Evolutionary conservation across 2,329 filamentous ascomycete genomes (phyloP).

Genomic region (Monosporascus ibericus): DNA sequence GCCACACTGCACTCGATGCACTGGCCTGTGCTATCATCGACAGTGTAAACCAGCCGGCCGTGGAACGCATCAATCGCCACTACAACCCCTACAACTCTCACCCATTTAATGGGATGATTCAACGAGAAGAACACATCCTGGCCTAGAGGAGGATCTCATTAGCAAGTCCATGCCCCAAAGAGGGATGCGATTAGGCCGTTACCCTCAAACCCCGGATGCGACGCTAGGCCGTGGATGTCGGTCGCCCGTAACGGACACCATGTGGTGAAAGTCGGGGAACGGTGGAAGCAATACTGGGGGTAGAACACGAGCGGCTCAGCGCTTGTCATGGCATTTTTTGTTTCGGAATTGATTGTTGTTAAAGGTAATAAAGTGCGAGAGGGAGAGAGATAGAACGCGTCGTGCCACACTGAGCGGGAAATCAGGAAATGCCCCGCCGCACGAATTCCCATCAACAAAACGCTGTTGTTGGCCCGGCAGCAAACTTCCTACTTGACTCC

Average conservation of each 20-base stretch:
- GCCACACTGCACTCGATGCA: slow-evolving; percentile 45
- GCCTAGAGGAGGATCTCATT: slow-evolving; percentile 22
- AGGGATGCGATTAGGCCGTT: not conserved
- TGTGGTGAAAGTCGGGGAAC: slow-evolving; percentile 53
- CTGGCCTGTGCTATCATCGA: slow-evolving; percentile 60
- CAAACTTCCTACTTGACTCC: no score
- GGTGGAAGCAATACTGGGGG: slow-evolving; percentile 56
- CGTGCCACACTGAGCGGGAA: not conserved
- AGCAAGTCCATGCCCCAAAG: not conserved
- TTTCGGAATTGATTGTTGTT: not conserved
- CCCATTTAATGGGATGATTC: slow-evolving; percentile 73
- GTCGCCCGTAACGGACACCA: slow-evolving; percentile 52
- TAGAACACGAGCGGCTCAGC: slow-evolving; percentile 33
- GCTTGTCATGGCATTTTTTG: slow-evolving; percentile 40
- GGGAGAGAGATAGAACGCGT: no score
- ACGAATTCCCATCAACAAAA: no score
- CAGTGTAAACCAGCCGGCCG: slow-evolving; percentile 43
- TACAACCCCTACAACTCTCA: slow-evolving; percentile 64
- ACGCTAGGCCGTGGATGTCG: slow-evolving; percentile 44
- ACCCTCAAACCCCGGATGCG: slow-evolving; percentile 49
- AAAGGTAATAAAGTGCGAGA: not conserved
- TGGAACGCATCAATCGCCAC: slow-evolving; percentile 52
- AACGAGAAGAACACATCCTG: slow-evolving; percentile 59
- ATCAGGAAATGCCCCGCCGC: not conserved
- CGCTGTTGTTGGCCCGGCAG: no score